Evolutionary conservation across 208 protist genomes (phyloP).

Genomic region (Leishmania aethiopica): DNA sequence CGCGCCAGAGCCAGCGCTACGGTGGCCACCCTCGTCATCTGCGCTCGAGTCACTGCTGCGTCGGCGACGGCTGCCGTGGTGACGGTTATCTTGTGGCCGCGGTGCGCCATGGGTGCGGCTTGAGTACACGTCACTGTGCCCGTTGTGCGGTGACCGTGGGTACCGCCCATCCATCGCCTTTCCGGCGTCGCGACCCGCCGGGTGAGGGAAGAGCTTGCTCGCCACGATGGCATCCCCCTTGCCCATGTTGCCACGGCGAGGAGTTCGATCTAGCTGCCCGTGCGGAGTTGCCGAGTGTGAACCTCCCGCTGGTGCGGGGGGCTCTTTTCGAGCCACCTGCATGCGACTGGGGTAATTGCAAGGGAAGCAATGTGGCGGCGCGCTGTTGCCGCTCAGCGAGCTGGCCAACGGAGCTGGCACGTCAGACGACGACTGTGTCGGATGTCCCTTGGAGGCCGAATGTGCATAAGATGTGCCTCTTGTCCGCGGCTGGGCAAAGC

Average conservation of each 20-base stretch:
- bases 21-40: neutral
- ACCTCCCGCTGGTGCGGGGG: neutral
- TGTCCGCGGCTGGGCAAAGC: neutral
- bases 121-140: neutral
- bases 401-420: too few species aligned
- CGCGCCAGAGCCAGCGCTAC: neutral
- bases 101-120: neutral
- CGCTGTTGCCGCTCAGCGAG: neutral
- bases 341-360: neutral
- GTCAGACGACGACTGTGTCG: slow-evolving; percentile 4
- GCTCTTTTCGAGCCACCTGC: neutral
- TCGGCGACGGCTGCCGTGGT: neutral
- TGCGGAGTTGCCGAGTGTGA: neutral
- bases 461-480: neutral
- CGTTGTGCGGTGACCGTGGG: neutral
- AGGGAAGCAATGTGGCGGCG: neutral
- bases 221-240: neutral
- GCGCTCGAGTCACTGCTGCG: neutral
- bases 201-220: neutral
- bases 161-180: neutral
- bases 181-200: too few species aligned
- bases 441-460: neutral
- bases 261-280: neutral
- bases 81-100: neutral
- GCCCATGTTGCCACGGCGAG: neutral